Evolutionary conservation across 1,139 yeast genomes (phyloP).

Genomic region (Hyphopichia burtonii): DNA sequence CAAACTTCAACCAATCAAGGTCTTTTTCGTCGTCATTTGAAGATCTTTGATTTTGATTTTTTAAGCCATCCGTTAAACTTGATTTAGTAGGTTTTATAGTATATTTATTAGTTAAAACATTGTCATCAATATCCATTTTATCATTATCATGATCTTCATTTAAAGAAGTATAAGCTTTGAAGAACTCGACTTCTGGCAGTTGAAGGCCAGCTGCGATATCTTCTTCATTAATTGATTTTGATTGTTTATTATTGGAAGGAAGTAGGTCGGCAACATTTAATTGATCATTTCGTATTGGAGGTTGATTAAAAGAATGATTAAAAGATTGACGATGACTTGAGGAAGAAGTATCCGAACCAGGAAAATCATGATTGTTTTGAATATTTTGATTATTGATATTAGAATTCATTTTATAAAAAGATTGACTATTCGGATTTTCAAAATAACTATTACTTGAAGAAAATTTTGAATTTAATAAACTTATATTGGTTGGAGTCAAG

Average conservation of each 20-base stretch:
- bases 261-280: conserved; percentile 19
- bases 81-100: conserved; percentile 13
- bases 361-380: conserved; percentile 14
- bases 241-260: conserved; percentile 10
- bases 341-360: conserved; percentile 22
- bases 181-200: conserved; percentile 15
- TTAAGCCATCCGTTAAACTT: conserved; percentile 28
- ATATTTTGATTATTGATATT: background rate
- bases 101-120: background rate
- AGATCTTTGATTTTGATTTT: conserved; percentile 14
- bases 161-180: conserved; percentile 19
- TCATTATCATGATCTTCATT: conserved; percentile 2
- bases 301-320: background rate
- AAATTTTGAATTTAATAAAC: conserved; percentile 26
- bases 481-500: conserved; percentile 28
- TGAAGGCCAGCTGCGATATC: conserved; percentile 13
- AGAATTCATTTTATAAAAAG: background rate
- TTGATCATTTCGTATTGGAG: conserved; percentile 17
- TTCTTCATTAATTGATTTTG: conserved; percentile 7
- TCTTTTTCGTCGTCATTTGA: conserved; percentile 16
- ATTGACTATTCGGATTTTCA: conserved; percentile 16
- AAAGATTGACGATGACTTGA: conserved; percentile 8
- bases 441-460: conserved; percentile 22
- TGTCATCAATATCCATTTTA: conserved; percentile 7
- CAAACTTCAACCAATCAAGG: conserved; percentile 50